Evolutionary conservation across 2,329 filamentous ascomycete genomes (phyloP), one percentile per base, ranked within the genome.

Genomic region (Microdochium bolleyi): DNA sequence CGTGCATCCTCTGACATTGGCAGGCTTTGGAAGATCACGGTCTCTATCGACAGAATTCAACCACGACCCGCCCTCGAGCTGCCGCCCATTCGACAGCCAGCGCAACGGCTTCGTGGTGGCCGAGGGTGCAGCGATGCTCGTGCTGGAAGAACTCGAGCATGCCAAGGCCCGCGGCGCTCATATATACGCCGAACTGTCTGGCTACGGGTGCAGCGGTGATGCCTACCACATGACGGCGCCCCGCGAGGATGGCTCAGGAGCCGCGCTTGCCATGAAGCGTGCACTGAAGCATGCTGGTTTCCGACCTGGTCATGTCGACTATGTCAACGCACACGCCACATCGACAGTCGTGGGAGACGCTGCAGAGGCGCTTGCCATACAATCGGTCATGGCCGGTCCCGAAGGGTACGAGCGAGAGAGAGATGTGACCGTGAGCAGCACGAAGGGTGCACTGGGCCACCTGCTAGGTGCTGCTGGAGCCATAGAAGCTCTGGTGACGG

Each of bases 251-350:
- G 94, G 94, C 1, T 78, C 82, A 50, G 94, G 94, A 0, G 92
- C 94, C 0, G 80, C 84, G 27, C 74, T 88, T 49, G 88, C 92
- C 3, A 99, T 99, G 94, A 87, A 80, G 65, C 83, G 83, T 58
- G 92, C 92, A 0, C 70, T 99, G 54, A 83, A 78, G 61, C 82
- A 88, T 63, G 90, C 91, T 0, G 70, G 77, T 1, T 64, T 95
- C 37, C 76, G 75, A 51, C 92, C 94, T 0, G 70, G 70, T 1
- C 72, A 84, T 41, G 84, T 99, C 3, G 89, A 92, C 67, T 99
- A 99, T 67, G 81, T 99, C 64, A 99, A 97, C 63, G 94, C 94
- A 1, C 94, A 99, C 65, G 94, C 92, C 1, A 99, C 94, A 1
- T 89, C 88, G 22, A 99, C 92, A 0, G 69, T 77, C 7, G 78